Evolutionary conservation across 2,329 filamentous ascomycete species (phyloP).

Genomic region (Talaromyces sp.): DNA sequence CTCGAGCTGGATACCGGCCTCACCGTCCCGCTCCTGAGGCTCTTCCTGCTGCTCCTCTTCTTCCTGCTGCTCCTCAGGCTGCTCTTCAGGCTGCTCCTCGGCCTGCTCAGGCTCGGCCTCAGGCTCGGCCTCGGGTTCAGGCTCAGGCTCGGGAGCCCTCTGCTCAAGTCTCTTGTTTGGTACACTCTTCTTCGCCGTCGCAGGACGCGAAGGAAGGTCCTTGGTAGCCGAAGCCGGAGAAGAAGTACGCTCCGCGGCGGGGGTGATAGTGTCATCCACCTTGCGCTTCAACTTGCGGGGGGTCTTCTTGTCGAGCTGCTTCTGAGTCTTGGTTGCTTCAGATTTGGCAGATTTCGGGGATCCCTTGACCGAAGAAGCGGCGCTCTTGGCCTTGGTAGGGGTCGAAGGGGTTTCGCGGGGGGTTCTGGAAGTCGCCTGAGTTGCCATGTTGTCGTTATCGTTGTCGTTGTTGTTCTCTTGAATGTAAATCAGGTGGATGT

Average conservation of each 20-base stretch:
- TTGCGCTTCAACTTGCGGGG: constrained; percentile 17
- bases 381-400: constrained; percentile 28
- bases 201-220: not conserved
- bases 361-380: constrained; percentile 23
- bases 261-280: constrained; percentile 13
- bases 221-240: not conserved
- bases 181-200: not conserved
- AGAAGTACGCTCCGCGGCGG: not conserved
- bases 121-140: not conserved
- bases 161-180: constrained; percentile 9
- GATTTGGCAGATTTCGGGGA: constrained; percentile 1
- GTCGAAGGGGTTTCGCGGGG: constrained; percentile 24
- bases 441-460: constrained; percentile 1
- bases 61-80: not conserved
- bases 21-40: not conserved
- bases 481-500: not conserved
- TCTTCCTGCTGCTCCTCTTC: not conserved
- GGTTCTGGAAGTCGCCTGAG: constrained; percentile 11
- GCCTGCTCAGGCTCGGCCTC: too few species aligned
- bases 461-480: not conserved
- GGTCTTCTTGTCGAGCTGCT: constrained; percentile 7
- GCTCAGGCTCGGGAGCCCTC: constrained; percentile 13
- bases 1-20: constrained; percentile 10
- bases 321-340: not conserved
- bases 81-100: not conserved